Conservation (phyloP, 2,329 filamentous ascomycete species). For the Cladosporium sp. region DNA sequence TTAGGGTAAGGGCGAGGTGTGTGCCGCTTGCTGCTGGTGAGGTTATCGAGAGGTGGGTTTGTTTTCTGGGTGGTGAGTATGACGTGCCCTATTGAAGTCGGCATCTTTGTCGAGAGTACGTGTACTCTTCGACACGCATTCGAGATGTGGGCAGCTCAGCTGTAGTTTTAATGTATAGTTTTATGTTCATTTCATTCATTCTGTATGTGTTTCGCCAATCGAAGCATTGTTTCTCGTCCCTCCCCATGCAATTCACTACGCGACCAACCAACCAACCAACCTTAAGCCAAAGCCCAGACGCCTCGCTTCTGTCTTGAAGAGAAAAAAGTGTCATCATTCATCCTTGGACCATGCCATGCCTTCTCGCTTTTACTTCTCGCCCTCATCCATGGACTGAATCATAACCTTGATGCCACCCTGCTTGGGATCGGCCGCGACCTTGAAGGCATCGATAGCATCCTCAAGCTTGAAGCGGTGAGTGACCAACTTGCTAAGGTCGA, state of each 20-base stretch:
- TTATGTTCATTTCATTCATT: background rate
- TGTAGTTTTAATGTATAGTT: background rate
- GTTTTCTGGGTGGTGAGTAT: conserved; percentile 1
- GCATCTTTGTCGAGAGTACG: no score
- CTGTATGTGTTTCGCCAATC: background rate
- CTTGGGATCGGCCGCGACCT: conserved; percentile 80
- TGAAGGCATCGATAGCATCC: conserved; percentile 83
- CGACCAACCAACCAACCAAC: background rate
- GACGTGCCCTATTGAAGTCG: background rate
- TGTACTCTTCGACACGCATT: no score
- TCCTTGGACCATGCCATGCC: background rate
- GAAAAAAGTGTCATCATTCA: background rate
- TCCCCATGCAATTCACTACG: background rate
- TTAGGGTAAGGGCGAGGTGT: background rate
- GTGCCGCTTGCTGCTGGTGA: background rate
- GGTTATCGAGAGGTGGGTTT: conserved; percentile 6
- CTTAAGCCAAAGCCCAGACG: background rate
- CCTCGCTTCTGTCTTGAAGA: background rate
- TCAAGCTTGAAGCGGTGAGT: conserved; percentile 84
- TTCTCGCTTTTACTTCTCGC: conserved; percentile 24
- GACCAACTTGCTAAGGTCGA: conserved; percentile 76
- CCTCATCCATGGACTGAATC: conserved; percentile 65
- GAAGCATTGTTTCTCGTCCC: background rate
- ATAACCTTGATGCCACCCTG: conserved; percentile 97
- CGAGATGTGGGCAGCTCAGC: background rate